Evolutionary conservation across 192 early-diverging fungal species (phyloP), one percentile per base, ranked within the genome.

Genomic region (Entomortierella chlamydospora): DNA sequence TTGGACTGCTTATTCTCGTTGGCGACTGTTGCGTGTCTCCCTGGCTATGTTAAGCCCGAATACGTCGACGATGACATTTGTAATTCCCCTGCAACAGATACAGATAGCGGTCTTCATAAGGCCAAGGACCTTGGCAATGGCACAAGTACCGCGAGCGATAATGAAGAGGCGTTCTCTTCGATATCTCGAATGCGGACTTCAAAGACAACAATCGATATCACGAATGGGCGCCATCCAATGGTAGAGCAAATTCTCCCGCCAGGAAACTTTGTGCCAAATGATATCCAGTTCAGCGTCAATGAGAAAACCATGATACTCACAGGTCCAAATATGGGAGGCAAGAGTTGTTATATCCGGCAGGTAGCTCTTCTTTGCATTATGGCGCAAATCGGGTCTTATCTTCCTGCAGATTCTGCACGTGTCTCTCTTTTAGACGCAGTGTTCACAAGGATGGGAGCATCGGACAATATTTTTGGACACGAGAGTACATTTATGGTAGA

Each of bases 401-500:
- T 96, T 0, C 95, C 95, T 2, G 91, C 91, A 3, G 61, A 78
- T 2, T 83, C 73, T 37, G 93, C 93, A 0, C 56, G 57, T 31
- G 57, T 96, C 10, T 90, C 91, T 2, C 66, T 96, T 10, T 64
- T 94, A 10, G 92, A 96, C 56, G 87, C 85, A 6, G 82, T 95
- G 12, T 93, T 84, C 63, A 90, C 93, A 1, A 73, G 94, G 6
- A 91, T 94, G 73, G 93, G 94, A 0, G 89, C 92, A 0, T 86
- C 87, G 4, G 95, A 95, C 64, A 88, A 93, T 45, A 81, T 94
- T 20, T 73, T 88, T 28, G 76, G 64, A 0, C 85, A 93, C 22
- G 87, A 92, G 55, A 92, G 90, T 26, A 95, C 94, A 2, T 94
- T 95, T 64, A 90, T 93, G 89, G 89, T 95, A 2, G 93, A 94